These are phyloP conservation scores for Linnemannia schmuckeri DNA, from an alignment of 192 early-diverging fungal genomes.

Conservation along the genomic window DNA sequence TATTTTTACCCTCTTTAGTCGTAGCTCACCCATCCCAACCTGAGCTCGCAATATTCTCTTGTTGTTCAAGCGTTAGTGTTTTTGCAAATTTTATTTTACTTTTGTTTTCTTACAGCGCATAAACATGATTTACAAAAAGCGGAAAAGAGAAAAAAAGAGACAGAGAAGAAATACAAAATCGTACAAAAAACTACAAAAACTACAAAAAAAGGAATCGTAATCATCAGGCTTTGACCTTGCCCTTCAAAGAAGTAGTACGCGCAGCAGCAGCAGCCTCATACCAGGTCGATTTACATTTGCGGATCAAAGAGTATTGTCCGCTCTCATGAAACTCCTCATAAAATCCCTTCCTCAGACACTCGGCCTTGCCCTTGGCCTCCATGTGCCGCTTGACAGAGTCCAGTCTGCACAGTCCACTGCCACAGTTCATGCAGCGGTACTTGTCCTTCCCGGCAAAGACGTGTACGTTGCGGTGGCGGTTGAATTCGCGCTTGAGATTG, in stretches of 20 bases:
- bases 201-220: no score
- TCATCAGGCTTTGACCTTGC: background rate
- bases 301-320: constrained; percentile 18
- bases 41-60: no score
- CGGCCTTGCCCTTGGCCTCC: constrained; percentile 54
- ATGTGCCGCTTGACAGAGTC: constrained; percentile 55
- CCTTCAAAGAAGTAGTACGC: background rate
- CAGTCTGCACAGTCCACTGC: constrained; percentile 38
- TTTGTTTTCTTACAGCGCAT: no score
- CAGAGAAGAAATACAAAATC: no score
- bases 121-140: no score
- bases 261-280: constrained; percentile 33
- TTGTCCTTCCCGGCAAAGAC: constrained; percentile 43
- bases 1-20: no score
- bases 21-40: no score
- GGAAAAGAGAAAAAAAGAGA: no score
- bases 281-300: constrained; percentile 44
- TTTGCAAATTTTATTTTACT: no score
- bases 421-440: constrained; percentile 47
- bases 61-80: no score
- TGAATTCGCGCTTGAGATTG: constrained; percentile 47
- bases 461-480: constrained; percentile 43
- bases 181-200: no score
- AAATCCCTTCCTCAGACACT: constrained; percentile 31
- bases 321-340: constrained; percentile 40